Conservation (phyloP, 2,329 filamentous ascomycete species). For the Alternaria sp. region DNA sequence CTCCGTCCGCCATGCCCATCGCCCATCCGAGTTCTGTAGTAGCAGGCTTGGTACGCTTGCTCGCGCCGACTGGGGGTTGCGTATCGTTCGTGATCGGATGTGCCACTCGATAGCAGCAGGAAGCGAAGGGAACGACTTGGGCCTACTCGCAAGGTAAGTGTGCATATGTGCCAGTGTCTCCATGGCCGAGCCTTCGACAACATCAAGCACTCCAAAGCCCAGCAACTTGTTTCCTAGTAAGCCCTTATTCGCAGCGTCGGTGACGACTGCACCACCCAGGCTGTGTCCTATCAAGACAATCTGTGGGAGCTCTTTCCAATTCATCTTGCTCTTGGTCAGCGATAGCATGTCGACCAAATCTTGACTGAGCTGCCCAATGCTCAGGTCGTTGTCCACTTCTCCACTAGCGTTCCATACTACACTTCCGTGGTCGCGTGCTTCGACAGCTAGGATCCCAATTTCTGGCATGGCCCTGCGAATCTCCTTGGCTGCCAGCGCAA, state of each 20-base stretch:
- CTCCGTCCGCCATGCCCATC: slow-evolving; percentile 86
- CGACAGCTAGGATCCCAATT: slow-evolving; percentile 82
- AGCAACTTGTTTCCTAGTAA: slow-evolving; percentile 72
- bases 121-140: slow-evolving; percentile 76
- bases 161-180: slow-evolving; percentile 96
- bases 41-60: slow-evolving; percentile 86
- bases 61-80: slow-evolving; percentile 81
- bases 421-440: slow-evolving; percentile 87
- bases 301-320: slow-evolving; percentile 75
- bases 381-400: slow-evolving; percentile 66
- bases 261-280: slow-evolving; percentile 88
- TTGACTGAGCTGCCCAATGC: slow-evolving; percentile 71
- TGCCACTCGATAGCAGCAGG: slow-evolving; percentile 92
- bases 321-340: slow-evolving; percentile 70
- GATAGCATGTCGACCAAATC: slow-evolving; percentile 76
- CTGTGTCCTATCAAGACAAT: slow-evolving; percentile 89
- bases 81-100: slow-evolving; percentile 82
- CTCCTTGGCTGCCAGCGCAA: slow-evolving; percentile 79
- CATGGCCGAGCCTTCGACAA: slow-evolving; percentile 93
- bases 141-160: slow-evolving; percentile 83
- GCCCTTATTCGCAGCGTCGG: slow-evolving; percentile 75
- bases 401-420: slow-evolving; percentile 51
- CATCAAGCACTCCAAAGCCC: slow-evolving; percentile 89
- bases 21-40: slow-evolving; percentile 49
- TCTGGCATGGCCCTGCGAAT: slow-evolving; percentile 77